Conservation (phyloP, 148 eudicot species). For the Dianthus caryophyllus region DNA sequence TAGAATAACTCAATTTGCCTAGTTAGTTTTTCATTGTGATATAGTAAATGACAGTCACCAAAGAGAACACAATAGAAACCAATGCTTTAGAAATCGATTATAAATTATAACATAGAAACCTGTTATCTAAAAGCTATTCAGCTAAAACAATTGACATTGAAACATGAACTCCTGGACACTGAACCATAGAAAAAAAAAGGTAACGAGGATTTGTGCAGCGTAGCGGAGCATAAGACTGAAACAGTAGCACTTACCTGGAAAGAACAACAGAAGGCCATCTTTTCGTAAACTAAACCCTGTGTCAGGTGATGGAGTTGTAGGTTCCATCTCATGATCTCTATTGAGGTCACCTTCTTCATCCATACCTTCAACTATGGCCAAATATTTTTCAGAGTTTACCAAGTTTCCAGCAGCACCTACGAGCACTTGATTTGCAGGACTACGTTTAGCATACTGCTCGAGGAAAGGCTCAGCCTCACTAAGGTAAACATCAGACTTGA, state of each 20-base stretch:
- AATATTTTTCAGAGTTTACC: constrained; percentile 75
- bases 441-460: constrained; percentile 85
- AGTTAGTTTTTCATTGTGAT: background rate
- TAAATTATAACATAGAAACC: background rate
- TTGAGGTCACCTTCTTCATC: constrained; percentile 90
- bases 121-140: background rate
- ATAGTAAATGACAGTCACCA: background rate
- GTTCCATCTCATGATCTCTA: constrained; percentile 42
- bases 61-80: background rate
- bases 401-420: constrained; percentile 86
- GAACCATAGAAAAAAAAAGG: background rate
- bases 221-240: background rate
- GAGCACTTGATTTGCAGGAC: constrained; percentile 68
- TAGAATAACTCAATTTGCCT: background rate
- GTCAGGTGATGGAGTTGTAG: constrained; percentile 35
- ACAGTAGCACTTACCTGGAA: constrained; percentile 58
- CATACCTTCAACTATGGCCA: constrained; percentile 66
- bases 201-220: background rate
- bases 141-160: background rate
- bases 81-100: background rate
- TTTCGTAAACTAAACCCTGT: constrained; percentile 44
- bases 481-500: constrained; percentile 65
- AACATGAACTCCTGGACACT: background rate
- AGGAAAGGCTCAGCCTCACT: constrained; percentile 95
- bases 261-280: constrained; percentile 80